Evolutionary conservation across 768 basidiomycete genomes (phyloP).

Genomic region (Russula emetica): DNA sequence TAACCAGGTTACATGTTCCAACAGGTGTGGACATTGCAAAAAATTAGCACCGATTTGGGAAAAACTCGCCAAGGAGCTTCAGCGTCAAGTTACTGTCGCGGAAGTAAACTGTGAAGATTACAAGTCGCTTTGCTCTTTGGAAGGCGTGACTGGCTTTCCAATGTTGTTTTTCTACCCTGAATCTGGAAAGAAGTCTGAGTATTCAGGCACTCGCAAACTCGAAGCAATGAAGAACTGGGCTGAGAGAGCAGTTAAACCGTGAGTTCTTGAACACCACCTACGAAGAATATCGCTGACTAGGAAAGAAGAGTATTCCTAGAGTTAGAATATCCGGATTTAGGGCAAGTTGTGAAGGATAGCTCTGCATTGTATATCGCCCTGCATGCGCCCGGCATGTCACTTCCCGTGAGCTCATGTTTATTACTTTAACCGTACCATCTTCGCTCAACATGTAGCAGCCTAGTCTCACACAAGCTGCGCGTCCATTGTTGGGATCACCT

Average conservation of each 20-base stretch:
- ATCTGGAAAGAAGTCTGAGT: constrained; percentile 59
- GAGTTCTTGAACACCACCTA: constrained; percentile 33
- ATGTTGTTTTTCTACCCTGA: constrained; percentile 65
- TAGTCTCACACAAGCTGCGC: constrained; percentile 52
- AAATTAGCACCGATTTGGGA: constrained; percentile 82
- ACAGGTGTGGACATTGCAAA: constrained; percentile 93
- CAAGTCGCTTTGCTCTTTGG: constrained; percentile 55
- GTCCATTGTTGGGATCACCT: constrained; percentile 47
- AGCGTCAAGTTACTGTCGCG: constrained; percentile 68
- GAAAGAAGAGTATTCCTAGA: constrained; percentile 36
- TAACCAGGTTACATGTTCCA: background rate
- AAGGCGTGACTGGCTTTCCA: constrained; percentile 78
- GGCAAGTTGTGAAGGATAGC: constrained; percentile 41
- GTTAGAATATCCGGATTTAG: constrained; percentile 43
- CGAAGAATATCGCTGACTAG: constrained; percentile 7
- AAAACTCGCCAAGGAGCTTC: constrained; percentile 66
- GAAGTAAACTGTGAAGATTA: constrained; percentile 88
- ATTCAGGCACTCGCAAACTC: constrained; percentile 66
- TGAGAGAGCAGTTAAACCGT: constrained; percentile 71
- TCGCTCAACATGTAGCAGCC: constrained; percentile 35
- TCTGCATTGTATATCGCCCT: constrained; percentile 60
- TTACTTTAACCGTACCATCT: background rate
- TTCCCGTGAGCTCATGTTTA: constrained; percentile 34
- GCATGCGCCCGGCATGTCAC: constrained; percentile 36
- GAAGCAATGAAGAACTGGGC: constrained; percentile 70